Percentiles rank a stretch among this genome's conserved stretches.
phyloP scores from a whole-genome alignment of 768 basidiomycete genomes.

The Leccinellum rugosiceps region DNA sequence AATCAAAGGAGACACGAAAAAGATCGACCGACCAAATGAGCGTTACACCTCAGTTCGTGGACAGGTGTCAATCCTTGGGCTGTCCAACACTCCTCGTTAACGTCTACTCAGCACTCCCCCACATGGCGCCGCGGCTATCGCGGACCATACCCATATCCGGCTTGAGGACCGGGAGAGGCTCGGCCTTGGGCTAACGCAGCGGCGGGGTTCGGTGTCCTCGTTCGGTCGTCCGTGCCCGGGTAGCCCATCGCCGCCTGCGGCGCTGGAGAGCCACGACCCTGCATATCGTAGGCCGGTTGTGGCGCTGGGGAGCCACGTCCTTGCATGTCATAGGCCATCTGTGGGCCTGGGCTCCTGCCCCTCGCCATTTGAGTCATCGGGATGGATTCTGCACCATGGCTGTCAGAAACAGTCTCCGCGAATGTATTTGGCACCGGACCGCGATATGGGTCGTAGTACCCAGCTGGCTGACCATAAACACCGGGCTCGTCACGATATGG shows the following conservation, averaged over 20 bases:
- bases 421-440: conserved; percentile 71
- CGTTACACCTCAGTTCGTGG: conserved; percentile 20
- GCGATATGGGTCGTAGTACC: conserved; percentile 78
- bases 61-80: conserved; percentile 13
- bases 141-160: conserved; percentile 42
- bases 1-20: neutral
- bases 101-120: conserved; percentile 6
- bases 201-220: conserved; percentile 28
- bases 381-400: conserved; percentile 52
- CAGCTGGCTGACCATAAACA: conserved; percentile 34
- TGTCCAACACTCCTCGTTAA: conserved; percentile 13
- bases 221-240: conserved; percentile 25
- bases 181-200: conserved; percentile 28
- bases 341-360: conserved; percentile 41
- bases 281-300: conserved; percentile 39
- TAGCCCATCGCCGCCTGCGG: conserved; percentile 42
- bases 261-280: conserved; percentile 37
- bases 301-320: conserved; percentile 40
- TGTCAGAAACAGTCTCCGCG: conserved; percentile 36
- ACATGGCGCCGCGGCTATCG: conserved; percentile 23
- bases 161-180: conserved; percentile 45
- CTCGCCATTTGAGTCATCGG: conserved; percentile 70
- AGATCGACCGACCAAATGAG: conserved; percentile 26
- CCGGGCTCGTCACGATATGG: conserved; percentile 75
- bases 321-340: conserved; percentile 37